Evolutionary conservation across 202 grass and related monocot species (phyloP), one percentile per base, ranked within the genome.

Genomic region (Carex arenaria): DNA sequence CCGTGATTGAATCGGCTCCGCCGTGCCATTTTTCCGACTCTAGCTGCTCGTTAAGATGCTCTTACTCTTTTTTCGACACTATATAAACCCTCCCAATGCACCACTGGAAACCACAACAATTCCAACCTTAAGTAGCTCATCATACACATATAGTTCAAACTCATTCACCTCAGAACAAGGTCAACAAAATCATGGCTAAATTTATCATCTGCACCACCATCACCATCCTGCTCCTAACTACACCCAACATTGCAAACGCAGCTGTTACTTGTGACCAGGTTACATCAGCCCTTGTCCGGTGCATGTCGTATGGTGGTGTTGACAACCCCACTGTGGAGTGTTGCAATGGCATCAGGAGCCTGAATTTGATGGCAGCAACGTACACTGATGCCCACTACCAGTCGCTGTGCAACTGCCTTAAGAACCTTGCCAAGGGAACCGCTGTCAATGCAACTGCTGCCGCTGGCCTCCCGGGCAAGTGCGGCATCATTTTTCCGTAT

Each of bases 361-460:
- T 93, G 52, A 36, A 81, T 47, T 19, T 65, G 51, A 20, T 5
- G 20, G 91, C 80, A 20, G 32, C 17, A 65, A 34, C 32, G 32
- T 34, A 34, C 32, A 32, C 85, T 67, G 65, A 23, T 26, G 2
- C 57, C 4, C 86, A 89, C 63, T 84, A 81, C 71, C 88, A 85
- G 31, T 45, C 82, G 32, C 63, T 19, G 61, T 90, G 91, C 86
- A n/a, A 62, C 78, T 93, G 91, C 78, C 82, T 93, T 42, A 89
- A 90, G 78, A 57, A 63, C 76, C 59, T 87, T 2, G 90, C 78
- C 22, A 61, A 69, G n/a, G 62, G 19, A 34, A 70, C 23, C 1
- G 11, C 12, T 6, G 8, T 76, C 36, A 85, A 61, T 19, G 62
- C 60, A 0, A 81, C 55, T 42, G 85, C 47, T 45, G 86, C 85